Percentiles rank a stretch among this genome's conserved stretches.
These are phyloP conservation scores for Nemophila menziesii DNA, from an alignment of 257 asterid species.

Conservation along the genomic window DNA sequence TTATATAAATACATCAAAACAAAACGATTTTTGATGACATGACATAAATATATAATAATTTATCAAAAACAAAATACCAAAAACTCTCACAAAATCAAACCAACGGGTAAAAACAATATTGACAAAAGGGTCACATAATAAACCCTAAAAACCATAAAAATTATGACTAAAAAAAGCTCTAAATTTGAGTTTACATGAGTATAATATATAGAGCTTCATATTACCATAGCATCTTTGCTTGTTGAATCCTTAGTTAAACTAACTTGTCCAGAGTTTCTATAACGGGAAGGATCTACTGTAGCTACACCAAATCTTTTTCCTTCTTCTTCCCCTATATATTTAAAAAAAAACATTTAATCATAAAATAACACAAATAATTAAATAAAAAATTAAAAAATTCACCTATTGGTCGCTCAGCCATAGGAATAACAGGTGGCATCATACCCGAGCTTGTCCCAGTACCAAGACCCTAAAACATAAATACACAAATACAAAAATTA, in stretches of 20 bases:
- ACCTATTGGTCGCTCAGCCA: constrained; percentile 45
- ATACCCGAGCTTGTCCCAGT: constrained; percentile 85
- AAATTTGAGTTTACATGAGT: neutral
- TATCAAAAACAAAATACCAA: too few species aligned
- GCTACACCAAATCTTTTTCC: constrained; percentile 56
- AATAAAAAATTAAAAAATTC: neutral
- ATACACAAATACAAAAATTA: neutral
- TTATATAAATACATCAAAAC: too few species aligned
- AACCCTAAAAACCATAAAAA: neutral
- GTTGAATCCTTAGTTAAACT: constrained; percentile 48
- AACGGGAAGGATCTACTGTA: constrained; percentile 57
- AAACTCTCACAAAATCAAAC: too few species aligned
- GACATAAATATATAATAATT: too few species aligned
- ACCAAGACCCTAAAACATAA: constrained; percentile 47
- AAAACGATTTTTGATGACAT: too few species aligned
- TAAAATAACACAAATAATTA: too few species aligned
- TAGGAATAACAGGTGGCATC: constrained; percentile 73
- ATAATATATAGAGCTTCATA: constrained; percentile 7
- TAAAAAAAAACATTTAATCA: too few species aligned
- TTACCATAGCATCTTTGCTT: constrained; percentile 86
- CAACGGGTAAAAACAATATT: too few species aligned
- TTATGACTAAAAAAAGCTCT: constrained; percentile 2
- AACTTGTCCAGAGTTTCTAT: constrained; percentile 54
- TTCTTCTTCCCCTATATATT: constrained; percentile 68
- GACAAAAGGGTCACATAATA: too few species aligned